A percentile compares a stretch with the other conserved stretches of the same genome.
Evolutionary conservation across 768 basidiomycete species (phyloP).

Genomic region (Calocybe indica): DNA sequence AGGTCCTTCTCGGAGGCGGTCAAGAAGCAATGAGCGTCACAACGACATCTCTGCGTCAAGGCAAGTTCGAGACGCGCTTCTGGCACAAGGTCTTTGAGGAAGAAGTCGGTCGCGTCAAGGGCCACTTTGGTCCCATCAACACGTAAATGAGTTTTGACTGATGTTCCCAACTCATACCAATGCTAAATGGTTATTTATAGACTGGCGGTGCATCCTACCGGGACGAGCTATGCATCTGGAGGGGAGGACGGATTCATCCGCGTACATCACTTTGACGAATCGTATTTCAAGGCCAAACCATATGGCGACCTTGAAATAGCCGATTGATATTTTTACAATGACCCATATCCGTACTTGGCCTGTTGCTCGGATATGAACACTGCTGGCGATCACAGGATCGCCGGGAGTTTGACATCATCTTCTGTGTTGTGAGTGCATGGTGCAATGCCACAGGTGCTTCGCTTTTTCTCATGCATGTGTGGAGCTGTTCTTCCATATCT

Average conservation of each 20-base stretch:
- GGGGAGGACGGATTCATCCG: slow-evolving; percentile 95
- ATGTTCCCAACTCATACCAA: not conserved
- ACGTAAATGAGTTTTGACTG: slow-evolving; percentile 54
- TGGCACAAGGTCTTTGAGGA: slow-evolving; percentile 98
- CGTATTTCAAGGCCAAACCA: slow-evolving; percentile 86
- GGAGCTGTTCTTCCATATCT: too few relatives aligned
- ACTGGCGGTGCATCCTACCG: slow-evolving; percentile 87
- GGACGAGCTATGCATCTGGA: slow-evolving; percentile 87
- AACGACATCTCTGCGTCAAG: slow-evolving; percentile 88
- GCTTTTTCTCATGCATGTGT: too few relatives aligned
- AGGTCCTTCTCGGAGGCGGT: slow-evolving; percentile 92
- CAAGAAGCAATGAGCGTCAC: slow-evolving; percentile 98
- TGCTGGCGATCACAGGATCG: not conserved
- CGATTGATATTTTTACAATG: slow-evolving; percentile 27
- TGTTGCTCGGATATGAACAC: not conserved
- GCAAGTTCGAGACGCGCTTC: slow-evolving; percentile 97
- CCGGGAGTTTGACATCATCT: too few relatives aligned
- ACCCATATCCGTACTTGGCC: not conserved
- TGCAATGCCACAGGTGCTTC: too few relatives aligned
- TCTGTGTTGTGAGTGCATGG: too few relatives aligned
- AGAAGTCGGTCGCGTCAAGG: slow-evolving; percentile 95
- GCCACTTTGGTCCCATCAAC: slow-evolving; percentile 95
- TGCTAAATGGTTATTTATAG: slow-evolving; percentile 33
- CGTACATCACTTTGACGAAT: slow-evolving; percentile 91
- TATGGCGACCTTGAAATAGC: slow-evolving; percentile 81